These are phyloP conservation scores for Mycena crocata DNA, from an alignment of 768 basidiomycete species.

Conservation along the genomic window DNA sequence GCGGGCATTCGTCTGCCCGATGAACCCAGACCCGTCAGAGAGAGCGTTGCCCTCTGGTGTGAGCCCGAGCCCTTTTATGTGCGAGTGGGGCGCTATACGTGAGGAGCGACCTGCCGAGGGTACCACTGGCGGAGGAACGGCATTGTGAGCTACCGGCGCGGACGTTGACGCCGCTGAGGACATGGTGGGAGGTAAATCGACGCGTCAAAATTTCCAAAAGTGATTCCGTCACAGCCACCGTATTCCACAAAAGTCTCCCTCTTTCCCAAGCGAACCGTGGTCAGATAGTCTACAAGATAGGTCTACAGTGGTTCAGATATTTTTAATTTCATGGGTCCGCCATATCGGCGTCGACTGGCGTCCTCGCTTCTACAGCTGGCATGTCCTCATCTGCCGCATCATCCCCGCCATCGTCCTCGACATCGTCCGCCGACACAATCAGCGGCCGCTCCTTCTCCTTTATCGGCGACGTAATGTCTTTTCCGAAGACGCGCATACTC, in stretches of 20 bases:
- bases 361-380: background rate
- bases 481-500: slow-evolving; percentile 85
- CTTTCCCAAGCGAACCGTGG: too few species aligned
- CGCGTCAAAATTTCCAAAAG: slow-evolving; percentile 11
- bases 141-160: slow-evolving; percentile 76
- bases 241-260: background rate
- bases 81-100: slow-evolving; percentile 91
- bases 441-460: slow-evolving; percentile 10
- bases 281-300: background rate
- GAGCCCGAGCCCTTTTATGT: slow-evolving; percentile 96
- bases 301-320: background rate
- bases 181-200: slow-evolving; percentile 10
- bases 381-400: background rate
- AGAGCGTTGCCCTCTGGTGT: slow-evolving; percentile 84
- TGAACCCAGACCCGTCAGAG: slow-evolving; percentile 83
- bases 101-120: slow-evolving; percentile 75
- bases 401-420: slow-evolving; percentile 1
- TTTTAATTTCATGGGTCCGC: slow-evolving; percentile 1
- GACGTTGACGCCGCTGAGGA: slow-evolving; percentile 59
- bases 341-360: background rate
- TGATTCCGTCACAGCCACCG: slow-evolving; percentile 4
- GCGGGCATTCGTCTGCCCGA: slow-evolving; percentile 90
- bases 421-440: slow-evolving; percentile 6
- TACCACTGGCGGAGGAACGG: slow-evolving; percentile 75
- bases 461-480: slow-evolving; percentile 70